Evolutionary conservation across 306 rosid species (phyloP), one percentile per base, ranked within the genome.

Genomic region (Lathyrus aphaca): DNA sequence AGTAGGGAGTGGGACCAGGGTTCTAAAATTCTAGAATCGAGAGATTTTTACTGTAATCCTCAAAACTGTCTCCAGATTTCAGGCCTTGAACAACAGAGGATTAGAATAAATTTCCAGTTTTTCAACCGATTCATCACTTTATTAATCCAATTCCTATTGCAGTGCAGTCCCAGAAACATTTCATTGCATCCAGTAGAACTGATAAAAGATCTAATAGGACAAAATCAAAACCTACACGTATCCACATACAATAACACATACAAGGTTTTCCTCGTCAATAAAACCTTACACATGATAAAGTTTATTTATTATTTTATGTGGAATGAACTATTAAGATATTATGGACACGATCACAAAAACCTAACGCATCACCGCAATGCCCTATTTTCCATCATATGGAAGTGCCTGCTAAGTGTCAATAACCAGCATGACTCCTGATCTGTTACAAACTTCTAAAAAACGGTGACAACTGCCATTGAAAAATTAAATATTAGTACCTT

Each of bases 401-500:
- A 30, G 60, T 32, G n/a, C 30, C 50, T 49, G 51, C 67, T 32
- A 8, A 25, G 57, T 27, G 10, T 60, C 60, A 49, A 65, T 48
- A 59, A 15, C 32, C 9, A 57, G 68, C 48, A 50, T 75, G 57
- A 40, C 56, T 11, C 42, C 54, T 21, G 13, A 79, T 51, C 45
- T 11, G 21, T 74, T 65, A 6, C 21, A 69, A 45, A 44, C 27
- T 9, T 5, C n/a, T 2, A 38, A 56, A 15, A 15, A 46, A 69
- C 32, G 32, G 40, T 19, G 57, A 65, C 23, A 23, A 71, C 12
- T 54, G 48, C 68, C 63, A 39, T 27, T 53, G 43, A 16, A 49
- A 67, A 45, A 63, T 6, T 69, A 60, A 45, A 72, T 75, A 72
- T 79, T 77, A 66, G 76, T 80, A 95, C 99, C 89, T 88, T 86